These are phyloP conservation scores for Pythium insidiosum DNA, from an alignment of 352 stramenopile species.

Conservation along the genomic window DNA sequence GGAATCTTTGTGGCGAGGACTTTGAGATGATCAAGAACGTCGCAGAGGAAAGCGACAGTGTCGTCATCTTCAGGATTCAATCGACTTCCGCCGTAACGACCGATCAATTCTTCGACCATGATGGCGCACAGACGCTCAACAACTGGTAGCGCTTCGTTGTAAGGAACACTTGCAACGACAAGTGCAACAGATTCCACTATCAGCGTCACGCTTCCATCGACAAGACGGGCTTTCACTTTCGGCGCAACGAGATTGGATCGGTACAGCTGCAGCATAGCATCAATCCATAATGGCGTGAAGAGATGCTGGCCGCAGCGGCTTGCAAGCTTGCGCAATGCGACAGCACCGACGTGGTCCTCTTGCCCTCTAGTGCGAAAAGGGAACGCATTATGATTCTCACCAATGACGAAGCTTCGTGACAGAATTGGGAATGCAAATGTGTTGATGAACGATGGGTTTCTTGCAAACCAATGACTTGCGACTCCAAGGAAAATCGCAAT, in stretches of 20 bases:
- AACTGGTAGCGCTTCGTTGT: slow-evolving; percentile 51
- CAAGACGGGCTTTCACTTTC: slow-evolving; percentile 16
- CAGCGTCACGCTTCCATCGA: slow-evolving; percentile 36
- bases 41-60: slow-evolving; percentile 42
- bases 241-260: slow-evolving; percentile 24
- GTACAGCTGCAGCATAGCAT: slow-evolving; percentile 59
- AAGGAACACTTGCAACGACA: slow-evolving; percentile 51
- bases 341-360: slow-evolving; percentile 64
- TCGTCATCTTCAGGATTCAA: slow-evolving; percentile 39
- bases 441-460: slow-evolving; percentile 44
- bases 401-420: slow-evolving; percentile 54
- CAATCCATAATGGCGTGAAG: slow-evolving; percentile 63
- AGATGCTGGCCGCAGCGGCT: slow-evolving; percentile 51
- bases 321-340: slow-evolving; percentile 63
- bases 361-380: slow-evolving; percentile 34
- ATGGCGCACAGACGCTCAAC: slow-evolving; percentile 51
- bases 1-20: slow-evolving; percentile 50
- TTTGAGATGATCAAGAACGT: slow-evolving; percentile 49
- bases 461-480: slow-evolving; percentile 64
- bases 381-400: slow-evolving; percentile 23
- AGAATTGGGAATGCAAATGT: slow-evolving; percentile 61
- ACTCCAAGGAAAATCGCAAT: slow-evolving; percentile 67
- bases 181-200: slow-evolving; percentile 68
- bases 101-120: slow-evolving; percentile 58
- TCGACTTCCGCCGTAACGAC: slow-evolving; percentile 30